Percentiles rank a stretch among this genome's conserved stretches.
These are phyloP conservation scores for Rubroboletus pulcherrimus DNA, from an alignment of 768 basidiomycete genomes.

Conservation along the genomic window DNA sequence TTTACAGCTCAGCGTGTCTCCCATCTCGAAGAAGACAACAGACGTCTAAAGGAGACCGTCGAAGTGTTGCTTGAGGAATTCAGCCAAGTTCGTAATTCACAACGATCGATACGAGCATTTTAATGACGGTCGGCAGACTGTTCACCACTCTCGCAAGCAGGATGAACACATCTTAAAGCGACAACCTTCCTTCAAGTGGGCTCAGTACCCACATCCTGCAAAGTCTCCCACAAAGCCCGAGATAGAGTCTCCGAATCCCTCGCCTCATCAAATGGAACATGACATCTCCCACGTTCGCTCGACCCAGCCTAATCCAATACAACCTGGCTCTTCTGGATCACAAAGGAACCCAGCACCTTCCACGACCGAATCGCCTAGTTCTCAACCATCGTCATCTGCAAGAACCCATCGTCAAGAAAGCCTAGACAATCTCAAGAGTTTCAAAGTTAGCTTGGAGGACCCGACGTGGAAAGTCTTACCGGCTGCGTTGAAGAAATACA, in stretches of 20 bases:
- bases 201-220: constrained; percentile 68
- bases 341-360: constrained; percentile 26
- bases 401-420: constrained; percentile 60
- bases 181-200: constrained; percentile 89
- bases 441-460: constrained; percentile 96
- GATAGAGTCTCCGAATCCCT: constrained; percentile 72
- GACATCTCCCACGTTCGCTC: constrained; percentile 46
- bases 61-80: constrained; percentile 68
- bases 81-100: constrained; percentile 37
- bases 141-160: constrained; percentile 15
- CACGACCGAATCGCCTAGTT: constrained; percentile 27
- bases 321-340: constrained; percentile 29
- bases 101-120: constrained; percentile 15
- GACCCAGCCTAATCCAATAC: constrained; percentile 14
- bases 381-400: constrained; percentile 28
- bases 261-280: constrained; percentile 75
- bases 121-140: constrained; percentile 2
- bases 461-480: constrained; percentile 99
- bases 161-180: constrained; percentile 52
- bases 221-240: constrained; percentile 80
- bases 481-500: constrained; percentile 97
- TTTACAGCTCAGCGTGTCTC: constrained; percentile 64
- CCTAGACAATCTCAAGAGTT: constrained; percentile 78
- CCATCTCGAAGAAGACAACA: constrained; percentile 75
- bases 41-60: constrained; percentile 57